Conservation (phyloP, 2,329 filamentous ascomycete species). For the Hypoxylon rubiginosum region DNA sequence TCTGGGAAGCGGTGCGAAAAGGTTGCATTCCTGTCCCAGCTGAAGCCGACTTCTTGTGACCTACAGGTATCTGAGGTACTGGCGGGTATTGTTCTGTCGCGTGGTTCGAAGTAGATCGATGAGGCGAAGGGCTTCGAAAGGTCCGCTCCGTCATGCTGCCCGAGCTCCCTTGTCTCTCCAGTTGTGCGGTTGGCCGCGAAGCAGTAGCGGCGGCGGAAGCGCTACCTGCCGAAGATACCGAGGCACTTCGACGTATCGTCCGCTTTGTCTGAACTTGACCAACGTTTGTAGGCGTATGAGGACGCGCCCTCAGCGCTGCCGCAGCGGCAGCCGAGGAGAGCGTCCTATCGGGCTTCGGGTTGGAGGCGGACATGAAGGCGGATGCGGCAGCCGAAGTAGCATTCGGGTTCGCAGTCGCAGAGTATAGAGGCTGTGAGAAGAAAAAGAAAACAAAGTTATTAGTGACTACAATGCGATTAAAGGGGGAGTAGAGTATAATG, state of each 20-base stretch:
- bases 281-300: constrained; percentile 82
- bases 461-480: constrained; percentile 27
- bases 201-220: constrained; percentile 59
- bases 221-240: constrained; percentile 72
- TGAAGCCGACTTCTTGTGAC: constrained; percentile 55
- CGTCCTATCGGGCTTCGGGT: constrained; percentile 68
- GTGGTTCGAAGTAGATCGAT: constrained; percentile 57
- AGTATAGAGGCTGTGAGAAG: constrained; percentile 70
- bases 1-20: constrained; percentile 68
- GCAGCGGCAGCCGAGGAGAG: constrained; percentile 90
- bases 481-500: constrained; percentile 38
- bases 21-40: constrained; percentile 61
- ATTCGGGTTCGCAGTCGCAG: constrained; percentile 75
- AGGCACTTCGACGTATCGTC: constrained; percentile 78
- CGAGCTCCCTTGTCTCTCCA: constrained; percentile 77
- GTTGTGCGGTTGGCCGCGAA: constrained; percentile 55
- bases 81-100: constrained; percentile 71
- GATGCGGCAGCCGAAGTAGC: constrained; percentile 85
- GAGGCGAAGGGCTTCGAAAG: constrained; percentile 82
- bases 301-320: constrained; percentile 82
- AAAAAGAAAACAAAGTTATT: constrained; percentile 32
- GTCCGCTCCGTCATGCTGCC: constrained; percentile 91
- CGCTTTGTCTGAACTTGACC: constrained; percentile 90
- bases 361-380: constrained; percentile 79
- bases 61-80: constrained; percentile 77